Evolutionary conservation across 257 asterid species (phyloP).

Genomic region (Solanum ossicruentum): DNA sequence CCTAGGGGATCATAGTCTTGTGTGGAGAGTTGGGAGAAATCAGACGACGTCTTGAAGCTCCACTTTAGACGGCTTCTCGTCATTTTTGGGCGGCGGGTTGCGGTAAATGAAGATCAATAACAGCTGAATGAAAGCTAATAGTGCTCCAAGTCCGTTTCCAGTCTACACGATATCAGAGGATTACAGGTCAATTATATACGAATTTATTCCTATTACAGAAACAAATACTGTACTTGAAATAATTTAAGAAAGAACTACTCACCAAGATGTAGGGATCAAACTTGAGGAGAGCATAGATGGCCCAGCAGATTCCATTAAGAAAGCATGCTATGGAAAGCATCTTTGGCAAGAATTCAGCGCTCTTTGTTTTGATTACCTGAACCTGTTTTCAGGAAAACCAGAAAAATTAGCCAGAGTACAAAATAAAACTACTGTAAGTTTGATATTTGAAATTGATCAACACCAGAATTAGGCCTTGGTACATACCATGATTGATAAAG

Average conservation of each 20-base stretch:
- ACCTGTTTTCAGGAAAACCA: constrained; percentile 5
- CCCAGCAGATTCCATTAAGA: constrained; percentile 44
- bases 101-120: not conserved
- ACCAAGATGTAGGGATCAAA: constrained; percentile 44
- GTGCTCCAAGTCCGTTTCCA: constrained; percentile 48
- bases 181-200: not conserved
- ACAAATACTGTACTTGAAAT: not conserved
- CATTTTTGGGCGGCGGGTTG: not conserved
- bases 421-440: not conserved
- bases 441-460: not conserved
- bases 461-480: not conserved
- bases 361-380: constrained; percentile 26
- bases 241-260: constrained; percentile 3
- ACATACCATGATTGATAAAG: constrained; percentile 48
- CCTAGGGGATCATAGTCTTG: not conserved
- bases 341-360: constrained; percentile 47
- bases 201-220: not conserved
- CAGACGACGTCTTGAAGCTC: not conserved
- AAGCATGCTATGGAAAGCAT: constrained; percentile 48
- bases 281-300: constrained; percentile 36
- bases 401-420: not conserved
- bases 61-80: not conserved
- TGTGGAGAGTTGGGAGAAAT: not conserved
- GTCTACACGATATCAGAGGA: constrained; percentile 11
- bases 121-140: constrained; percentile 29